Evolutionary conservation across 495 filamentous ascomycete genomes (phyloP), one percentile per base, ranked within the genome.

Genomic region (Penicillium salamii): DNA sequence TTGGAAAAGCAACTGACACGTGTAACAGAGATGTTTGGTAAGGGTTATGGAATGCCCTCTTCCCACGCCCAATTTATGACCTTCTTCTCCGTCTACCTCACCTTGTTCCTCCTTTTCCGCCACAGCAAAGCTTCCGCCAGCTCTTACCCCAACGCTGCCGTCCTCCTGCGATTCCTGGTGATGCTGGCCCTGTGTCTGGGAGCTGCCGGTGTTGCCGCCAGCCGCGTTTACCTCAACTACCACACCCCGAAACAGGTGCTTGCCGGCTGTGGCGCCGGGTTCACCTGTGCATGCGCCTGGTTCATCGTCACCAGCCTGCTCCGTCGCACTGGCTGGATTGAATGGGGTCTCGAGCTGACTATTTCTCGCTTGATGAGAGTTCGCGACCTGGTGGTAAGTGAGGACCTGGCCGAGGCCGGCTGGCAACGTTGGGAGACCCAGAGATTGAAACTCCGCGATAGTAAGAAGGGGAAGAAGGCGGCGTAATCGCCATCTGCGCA

Each of bases 21-120:
- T 38, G 21, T 13, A 24, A 20, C 42, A 88, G 87, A 87, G 70
- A 88, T 88, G 78, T 79, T 84, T 49, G 87, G 87, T 31, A 96
- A 96, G 67, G 93, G 93, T 50, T 99, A 97, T 61, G 93, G 93
- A 54, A 99, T 99, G 93, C 93, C 93, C n/a, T 91, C 86, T 37
- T 96, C 90, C 20, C 93, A 99, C 71, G 89, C 93, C 8, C 93
- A 99, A 68, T 99, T 96, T 64, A 85, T 88, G 39, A 75, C 84
- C 8, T 99, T 88, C 74, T 97, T 96, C 75, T 84, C 89, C 34
- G 71, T 93, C 46, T 90, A 87, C 58, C 66, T 96, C 19, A 71
- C 81, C 13, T 74, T 99, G 23, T 97, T 97, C 70, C 74, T 97
- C 19, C 73, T 92, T 13, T 70, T 88, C 41, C 80, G 92, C 49